A percentile compares a stretch with the other conserved stretches of the same genome.
Conservation (phyloP, 1,284 basidiomycete species). For the Malassezia obtusa region DNA sequence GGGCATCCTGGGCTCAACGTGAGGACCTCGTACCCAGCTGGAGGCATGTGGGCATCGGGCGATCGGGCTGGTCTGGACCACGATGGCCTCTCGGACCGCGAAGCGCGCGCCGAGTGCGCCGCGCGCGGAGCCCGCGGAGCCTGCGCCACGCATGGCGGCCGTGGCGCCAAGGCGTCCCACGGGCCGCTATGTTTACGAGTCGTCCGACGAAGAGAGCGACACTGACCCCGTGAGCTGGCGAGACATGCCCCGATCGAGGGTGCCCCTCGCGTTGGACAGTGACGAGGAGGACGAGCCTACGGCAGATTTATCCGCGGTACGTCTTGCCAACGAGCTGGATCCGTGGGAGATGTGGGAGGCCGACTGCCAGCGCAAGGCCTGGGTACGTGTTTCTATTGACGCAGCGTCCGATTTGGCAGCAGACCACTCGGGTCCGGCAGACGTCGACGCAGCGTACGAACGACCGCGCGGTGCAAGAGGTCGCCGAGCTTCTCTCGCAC, state of each 20-base stretch:
- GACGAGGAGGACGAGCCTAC: background rate
- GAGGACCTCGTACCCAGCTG: constrained; percentile 7
- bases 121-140: background rate
- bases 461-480: constrained; percentile 25
- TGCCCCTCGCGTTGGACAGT: background rate
- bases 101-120: background rate
- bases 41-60: background rate
- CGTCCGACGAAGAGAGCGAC: constrained; percentile 11
- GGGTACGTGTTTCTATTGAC: constrained; percentile 3
- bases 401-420: background rate
- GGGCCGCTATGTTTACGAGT: constrained; percentile 16
- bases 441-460: background rate
- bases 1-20: constrained; percentile 10
- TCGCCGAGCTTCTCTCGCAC: constrained; percentile 24
- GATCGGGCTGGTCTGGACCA: constrained; percentile 1
- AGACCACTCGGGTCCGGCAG: background rate
- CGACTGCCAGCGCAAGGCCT: constrained; percentile 3
- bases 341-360: constrained; percentile 17
- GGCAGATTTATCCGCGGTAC: background rate
- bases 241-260: background rate
- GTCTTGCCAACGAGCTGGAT: constrained; percentile 15
- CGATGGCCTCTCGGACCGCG: background rate
- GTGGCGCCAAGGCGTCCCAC: constrained; percentile 5
- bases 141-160: background rate
- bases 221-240: background rate